Percentiles rank a stretch among this genome's conserved stretches.
Evolutionary conservation across 2,329 filamentous ascomycete genomes (phyloP).

Genomic region (Juglanconis sp.): DNA sequence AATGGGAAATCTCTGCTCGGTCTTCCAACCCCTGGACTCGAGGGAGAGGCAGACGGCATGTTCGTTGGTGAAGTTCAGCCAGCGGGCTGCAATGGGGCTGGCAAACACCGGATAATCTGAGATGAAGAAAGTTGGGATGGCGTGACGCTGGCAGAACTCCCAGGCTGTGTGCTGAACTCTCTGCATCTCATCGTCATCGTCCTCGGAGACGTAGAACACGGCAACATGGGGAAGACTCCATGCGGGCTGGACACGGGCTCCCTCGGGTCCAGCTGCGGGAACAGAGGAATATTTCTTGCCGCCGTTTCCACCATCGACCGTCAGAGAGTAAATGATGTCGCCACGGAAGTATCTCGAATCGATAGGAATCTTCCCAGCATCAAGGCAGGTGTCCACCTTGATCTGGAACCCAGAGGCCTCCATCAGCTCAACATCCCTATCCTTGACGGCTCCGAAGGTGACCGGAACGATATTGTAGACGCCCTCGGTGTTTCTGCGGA

Average conservation of each 20-base stretch:
- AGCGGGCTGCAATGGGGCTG: constrained; percentile 28
- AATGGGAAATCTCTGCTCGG: constrained; percentile 42
- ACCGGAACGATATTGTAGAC: constrained; percentile 51
- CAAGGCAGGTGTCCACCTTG: constrained; percentile 46
- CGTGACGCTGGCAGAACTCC: constrained; percentile 45
- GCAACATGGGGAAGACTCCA: constrained; percentile 49
- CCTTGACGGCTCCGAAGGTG: constrained; percentile 42
- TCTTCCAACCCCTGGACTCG: constrained; percentile 35
- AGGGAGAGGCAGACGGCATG: constrained; percentile 46
- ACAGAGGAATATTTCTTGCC: constrained; percentile 35
- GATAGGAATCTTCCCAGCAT: constrained; percentile 32
- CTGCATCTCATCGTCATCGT: constrained; percentile 36
- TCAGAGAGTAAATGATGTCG: constrained; percentile 34
- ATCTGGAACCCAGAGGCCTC: constrained; percentile 49
- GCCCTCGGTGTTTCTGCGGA: constrained; percentile 35
- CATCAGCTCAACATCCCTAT: constrained; percentile 50
- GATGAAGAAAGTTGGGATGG: constrained; percentile 46
- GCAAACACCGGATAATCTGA: constrained; percentile 39
- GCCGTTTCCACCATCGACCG: constrained; percentile 37
- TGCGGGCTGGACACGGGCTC: constrained; percentile 37
- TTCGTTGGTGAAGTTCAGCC: constrained; percentile 35
- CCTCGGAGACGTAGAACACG: constrained; percentile 45
- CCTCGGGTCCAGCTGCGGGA: constrained; percentile 28
- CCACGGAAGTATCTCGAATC: constrained; percentile 24
- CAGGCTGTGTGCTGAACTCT: constrained; percentile 40